A percentile compares a stretch with the other conserved stretches of the same genome.
phyloP scores from a whole-genome alignment of 495 filamentous ascomycete species.

The Tuber magnatum region DNA sequence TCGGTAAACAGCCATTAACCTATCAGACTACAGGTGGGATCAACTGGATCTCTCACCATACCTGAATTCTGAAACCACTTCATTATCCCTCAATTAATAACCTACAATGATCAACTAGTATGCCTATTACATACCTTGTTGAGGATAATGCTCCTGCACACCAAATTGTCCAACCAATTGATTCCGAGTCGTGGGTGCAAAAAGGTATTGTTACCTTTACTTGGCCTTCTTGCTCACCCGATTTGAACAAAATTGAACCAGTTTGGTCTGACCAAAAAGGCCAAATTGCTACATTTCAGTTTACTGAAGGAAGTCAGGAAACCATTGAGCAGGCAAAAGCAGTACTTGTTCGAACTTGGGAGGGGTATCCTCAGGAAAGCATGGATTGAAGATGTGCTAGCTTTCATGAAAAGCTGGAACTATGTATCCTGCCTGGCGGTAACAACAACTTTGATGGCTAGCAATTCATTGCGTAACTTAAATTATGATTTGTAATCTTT shows the following conservation, averaged over 20 bases:
- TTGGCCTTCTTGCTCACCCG: neutral
- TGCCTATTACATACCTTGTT: neutral
- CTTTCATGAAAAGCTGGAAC: constrained; percentile 1
- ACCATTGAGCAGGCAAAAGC: neutral
- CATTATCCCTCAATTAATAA: constrained; percentile 1
- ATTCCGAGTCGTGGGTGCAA: neutral
- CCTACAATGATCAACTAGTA: neutral
- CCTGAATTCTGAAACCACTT: neutral
- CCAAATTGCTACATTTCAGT: neutral
- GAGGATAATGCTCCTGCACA: constrained; percentile 3
- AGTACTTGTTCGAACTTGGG: neutral
- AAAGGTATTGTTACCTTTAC: neutral
- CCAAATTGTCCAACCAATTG: neutral
- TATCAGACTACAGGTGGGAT: neutral
- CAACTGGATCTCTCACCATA: neutral
- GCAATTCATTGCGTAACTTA: too few relatives aligned
- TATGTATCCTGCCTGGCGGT: neutral
- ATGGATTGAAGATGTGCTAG: neutral
- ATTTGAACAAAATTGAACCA: constrained; percentile 2
- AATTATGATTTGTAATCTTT: too few relatives aligned
- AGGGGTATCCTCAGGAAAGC: neutral
- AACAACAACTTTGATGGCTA: constrained; percentile 9
- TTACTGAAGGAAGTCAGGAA: constrained; percentile 7
- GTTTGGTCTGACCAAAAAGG: constrained; percentile 3
- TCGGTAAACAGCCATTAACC: neutral